Percentiles rank a stretch among this genome's conserved stretches.
These are phyloP conservation scores for Fraxinus pennsylvanica DNA, from an alignment of 257 asterid genomes.

Conservation along the genomic window DNA sequence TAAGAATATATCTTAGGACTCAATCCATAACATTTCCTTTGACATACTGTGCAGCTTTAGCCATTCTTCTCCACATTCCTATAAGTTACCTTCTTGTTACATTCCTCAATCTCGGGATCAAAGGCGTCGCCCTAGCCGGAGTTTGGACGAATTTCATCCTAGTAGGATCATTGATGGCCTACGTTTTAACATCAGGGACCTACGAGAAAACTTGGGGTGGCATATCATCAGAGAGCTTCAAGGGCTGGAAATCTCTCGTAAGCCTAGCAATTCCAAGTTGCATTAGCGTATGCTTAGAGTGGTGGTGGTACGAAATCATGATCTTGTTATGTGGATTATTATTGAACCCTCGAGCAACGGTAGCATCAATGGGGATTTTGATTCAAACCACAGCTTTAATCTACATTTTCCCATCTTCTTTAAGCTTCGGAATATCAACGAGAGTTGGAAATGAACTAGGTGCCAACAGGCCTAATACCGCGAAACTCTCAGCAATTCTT, in stretches of 20 bases:
- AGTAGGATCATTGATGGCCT: constrained; percentile 38
- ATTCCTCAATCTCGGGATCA: constrained; percentile 44
- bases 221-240: constrained; percentile 36
- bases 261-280: constrained; percentile 59
- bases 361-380: constrained; percentile 66
- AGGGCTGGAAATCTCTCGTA: constrained; percentile 37
- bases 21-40: constrained; percentile 59
- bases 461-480: constrained; percentile 42
- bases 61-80: constrained; percentile 48
- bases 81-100: constrained; percentile 48
- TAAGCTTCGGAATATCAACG: constrained; percentile 55
- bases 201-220: constrained; percentile 45
- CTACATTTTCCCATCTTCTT: constrained; percentile 64
- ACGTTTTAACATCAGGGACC: constrained; percentile 38
- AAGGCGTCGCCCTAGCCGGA: constrained; percentile 53
- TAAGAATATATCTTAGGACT: constrained; percentile 48
- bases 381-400: constrained; percentile 58
- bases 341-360: constrained; percentile 49
- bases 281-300: constrained; percentile 56
- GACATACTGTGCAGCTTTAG: constrained; percentile 43
- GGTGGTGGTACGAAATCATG: constrained; percentile 80
- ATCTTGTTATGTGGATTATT: constrained; percentile 53
- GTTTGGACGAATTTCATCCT: constrained; percentile 60
- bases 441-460: constrained; percentile 66
- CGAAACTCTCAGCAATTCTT: constrained; percentile 39